Conservation (phyloP, 257 asterid genomes). For the Verbena officinalis region DNA sequence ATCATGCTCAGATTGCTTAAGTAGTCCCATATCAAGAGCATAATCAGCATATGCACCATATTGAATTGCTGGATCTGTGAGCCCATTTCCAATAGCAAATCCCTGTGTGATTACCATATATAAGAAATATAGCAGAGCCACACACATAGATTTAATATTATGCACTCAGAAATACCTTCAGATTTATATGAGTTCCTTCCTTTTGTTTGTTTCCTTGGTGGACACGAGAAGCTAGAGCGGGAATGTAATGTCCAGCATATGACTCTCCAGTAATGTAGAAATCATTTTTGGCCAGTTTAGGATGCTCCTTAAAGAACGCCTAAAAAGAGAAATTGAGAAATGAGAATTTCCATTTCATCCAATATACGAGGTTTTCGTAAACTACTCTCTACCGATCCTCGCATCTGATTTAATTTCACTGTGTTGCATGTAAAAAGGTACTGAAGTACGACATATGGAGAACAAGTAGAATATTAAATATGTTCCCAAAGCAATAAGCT, state of each 20-base stretch:
- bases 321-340: slow-evolving; percentile 27
- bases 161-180: slow-evolving; percentile 61
- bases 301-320: slow-evolving; percentile 94
- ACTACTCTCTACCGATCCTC: neutral
- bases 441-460: neutral
- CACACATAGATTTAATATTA: slow-evolving; percentile 14
- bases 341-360: slow-evolving; percentile 15
- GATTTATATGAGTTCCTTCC: slow-evolving; percentile 75
- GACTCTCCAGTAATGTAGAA: slow-evolving; percentile 96
- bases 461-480: no score
- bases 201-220: slow-evolving; percentile 83
- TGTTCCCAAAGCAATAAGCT: neutral
- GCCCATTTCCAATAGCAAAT: slow-evolving; percentile 94
- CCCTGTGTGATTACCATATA: slow-evolving; percentile 54
- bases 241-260: slow-evolving; percentile 95
- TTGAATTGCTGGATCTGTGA: slow-evolving; percentile 90
- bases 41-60: slow-evolving; percentile 90
- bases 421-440: neutral
- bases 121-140: slow-evolving; percentile 28
- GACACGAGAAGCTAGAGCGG: slow-evolving; percentile 93
- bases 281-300: slow-evolving; percentile 72
- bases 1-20: slow-evolving; percentile 65
- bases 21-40: slow-evolving; percentile 84
- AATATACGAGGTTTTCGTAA: neutral
- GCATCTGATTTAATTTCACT: slow-evolving; percentile 4